Percentiles rank a stretch among this genome's conserved stretches.
Conservation (phyloP, 2,329 filamentous ascomycete genomes). For the Tolypocladium pustulatum region DNA sequence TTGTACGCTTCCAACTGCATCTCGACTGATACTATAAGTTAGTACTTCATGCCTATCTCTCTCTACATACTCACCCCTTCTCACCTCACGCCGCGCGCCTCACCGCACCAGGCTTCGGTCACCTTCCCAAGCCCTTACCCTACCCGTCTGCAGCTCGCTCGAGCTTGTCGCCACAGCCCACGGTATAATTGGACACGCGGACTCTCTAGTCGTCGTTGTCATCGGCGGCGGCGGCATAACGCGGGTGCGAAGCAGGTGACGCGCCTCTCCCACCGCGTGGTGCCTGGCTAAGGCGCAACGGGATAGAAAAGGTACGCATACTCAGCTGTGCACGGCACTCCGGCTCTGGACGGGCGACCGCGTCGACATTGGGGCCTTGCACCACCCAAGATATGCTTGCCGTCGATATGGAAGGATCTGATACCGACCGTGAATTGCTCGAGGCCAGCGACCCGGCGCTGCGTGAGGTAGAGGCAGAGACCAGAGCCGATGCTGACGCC, state of each 20-base stretch:
- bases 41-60: background rate
- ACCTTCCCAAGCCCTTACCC: background rate
- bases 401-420: background rate
- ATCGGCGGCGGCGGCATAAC: no score
- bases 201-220: background rate
- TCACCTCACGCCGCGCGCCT: background rate
- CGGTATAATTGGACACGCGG: background rate
- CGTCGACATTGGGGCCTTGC: background rate
- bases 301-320: background rate
- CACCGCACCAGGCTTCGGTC: background rate
- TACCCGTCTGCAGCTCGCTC: background rate
- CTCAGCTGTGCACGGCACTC: background rate
- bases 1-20: background rate
- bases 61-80: no score
- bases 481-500: background rate
- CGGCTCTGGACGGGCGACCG: background rate
- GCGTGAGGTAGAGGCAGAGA: background rate
- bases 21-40: background rate
- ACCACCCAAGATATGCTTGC: background rate
- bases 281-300: background rate
- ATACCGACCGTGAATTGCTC: background rate
- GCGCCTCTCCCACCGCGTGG: no score
- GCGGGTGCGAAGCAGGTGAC: background rate
- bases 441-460: background rate
- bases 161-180: background rate